Evolutionary conservation across 768 basidiomycete species (phyloP).

Genomic region (Auricularia cornea): DNA sequence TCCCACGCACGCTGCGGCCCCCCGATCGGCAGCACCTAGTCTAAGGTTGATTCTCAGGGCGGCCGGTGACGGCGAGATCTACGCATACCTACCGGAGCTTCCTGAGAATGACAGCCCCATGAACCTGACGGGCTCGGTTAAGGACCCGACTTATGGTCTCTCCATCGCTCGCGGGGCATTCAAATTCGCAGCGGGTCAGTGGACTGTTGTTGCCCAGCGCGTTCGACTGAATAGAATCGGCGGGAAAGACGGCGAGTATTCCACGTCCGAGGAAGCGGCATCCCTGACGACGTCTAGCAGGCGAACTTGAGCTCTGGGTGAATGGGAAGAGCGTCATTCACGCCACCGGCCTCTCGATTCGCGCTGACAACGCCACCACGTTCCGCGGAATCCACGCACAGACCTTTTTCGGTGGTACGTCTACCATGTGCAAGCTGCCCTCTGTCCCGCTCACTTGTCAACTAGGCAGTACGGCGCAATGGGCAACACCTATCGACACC

Average conservation of each 20-base stretch:
- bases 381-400: conserved; percentile 65
- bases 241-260: conserved; percentile 46
- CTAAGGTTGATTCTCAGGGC: conserved; percentile 24
- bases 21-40: background rate
- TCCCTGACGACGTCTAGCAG: conserved; percentile 22
- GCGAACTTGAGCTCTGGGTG: conserved; percentile 58
- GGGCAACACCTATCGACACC: conserved; percentile 56
- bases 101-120: conserved; percentile 41
- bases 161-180: conserved; percentile 64
- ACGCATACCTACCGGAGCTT: conserved; percentile 54
- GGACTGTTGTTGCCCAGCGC: conserved; percentile 63
- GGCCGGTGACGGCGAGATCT: conserved; percentile 53
- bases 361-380: conserved; percentile 37
- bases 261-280: conserved; percentile 9
- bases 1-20: background rate
- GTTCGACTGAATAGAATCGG: conserved; percentile 58
- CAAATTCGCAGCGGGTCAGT: conserved; percentile 51
- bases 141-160: conserved; percentile 57
- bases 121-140: conserved; percentile 39
- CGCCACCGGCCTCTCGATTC: conserved; percentile 47
- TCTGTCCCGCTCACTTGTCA: no score
- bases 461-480: conserved; percentile 42
- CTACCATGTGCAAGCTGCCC: no score
- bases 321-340: conserved; percentile 57
- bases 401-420: conserved; percentile 66